Conservation (phyloP, 2,329 filamentous ascomycete genomes). For the Myriosclerotinia curreyana region DNA sequence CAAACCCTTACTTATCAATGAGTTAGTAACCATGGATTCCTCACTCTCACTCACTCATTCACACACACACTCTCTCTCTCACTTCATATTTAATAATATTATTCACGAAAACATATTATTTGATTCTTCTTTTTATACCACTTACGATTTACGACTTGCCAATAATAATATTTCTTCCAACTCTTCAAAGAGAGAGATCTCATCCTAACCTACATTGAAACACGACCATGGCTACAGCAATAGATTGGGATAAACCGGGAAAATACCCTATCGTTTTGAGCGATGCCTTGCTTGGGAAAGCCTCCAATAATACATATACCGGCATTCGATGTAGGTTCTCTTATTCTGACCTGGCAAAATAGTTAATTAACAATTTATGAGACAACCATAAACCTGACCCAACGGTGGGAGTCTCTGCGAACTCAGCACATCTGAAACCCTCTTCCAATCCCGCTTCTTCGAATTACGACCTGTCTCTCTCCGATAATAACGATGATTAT, state of each 20-base stretch:
- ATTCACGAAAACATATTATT: no score
- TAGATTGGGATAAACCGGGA: slow-evolving; percentile 59
- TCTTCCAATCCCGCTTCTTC: slow-evolving; percentile 40
- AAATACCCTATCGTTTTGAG: slow-evolving; percentile 64
- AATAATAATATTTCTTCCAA: background rate
- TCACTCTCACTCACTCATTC: no score
- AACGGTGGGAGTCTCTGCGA: slow-evolving; percentile 46
- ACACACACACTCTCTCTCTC: no score
- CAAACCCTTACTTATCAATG: no score
- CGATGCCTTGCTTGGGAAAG: slow-evolving; percentile 56
- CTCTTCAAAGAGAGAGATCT: background rate
- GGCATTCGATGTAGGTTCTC: slow-evolving; percentile 55
- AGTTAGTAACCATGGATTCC: no score
- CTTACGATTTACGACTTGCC: background rate
- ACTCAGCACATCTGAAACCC: slow-evolving; percentile 51
- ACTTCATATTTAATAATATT: no score
- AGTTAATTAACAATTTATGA: slow-evolving; percentile 38
- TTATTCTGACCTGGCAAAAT: background rate
- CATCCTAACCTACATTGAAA: background rate
- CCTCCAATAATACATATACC: slow-evolving; percentile 57
- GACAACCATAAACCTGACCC: slow-evolving; percentile 61
- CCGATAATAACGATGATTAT: slow-evolving; percentile 53
- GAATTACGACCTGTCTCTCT: slow-evolving; percentile 51
- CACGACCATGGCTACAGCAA: slow-evolving; percentile 33
- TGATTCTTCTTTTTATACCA: background rate